These are phyloP conservation scores for Abrus pulchellus DNA, from an alignment of 306 rosid species.

Conservation along the genomic window DNA sequence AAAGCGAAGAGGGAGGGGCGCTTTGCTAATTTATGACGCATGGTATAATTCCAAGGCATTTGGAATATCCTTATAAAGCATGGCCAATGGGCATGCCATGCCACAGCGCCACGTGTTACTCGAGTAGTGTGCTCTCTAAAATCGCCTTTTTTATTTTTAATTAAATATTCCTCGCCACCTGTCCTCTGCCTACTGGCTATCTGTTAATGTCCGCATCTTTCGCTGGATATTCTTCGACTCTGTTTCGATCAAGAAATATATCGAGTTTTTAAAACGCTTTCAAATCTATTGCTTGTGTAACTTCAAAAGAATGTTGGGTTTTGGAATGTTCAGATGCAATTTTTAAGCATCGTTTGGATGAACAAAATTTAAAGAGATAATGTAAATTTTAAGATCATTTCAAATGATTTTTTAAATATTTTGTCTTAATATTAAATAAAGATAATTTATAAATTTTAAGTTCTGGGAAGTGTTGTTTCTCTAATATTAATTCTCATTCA, in stretches of 20 bases:
- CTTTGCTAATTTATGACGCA: constrained; percentile 43
- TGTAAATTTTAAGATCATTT: too few species aligned
- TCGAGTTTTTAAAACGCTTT: neutral
- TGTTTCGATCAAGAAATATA: neutral
- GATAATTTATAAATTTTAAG: too few species aligned
- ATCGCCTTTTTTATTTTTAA: neutral
- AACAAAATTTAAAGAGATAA: too few species aligned
- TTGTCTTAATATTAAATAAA: too few species aligned
- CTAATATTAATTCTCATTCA: too few species aligned
- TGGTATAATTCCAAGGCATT: constrained; percentile 64
- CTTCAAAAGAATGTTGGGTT: too few species aligned
- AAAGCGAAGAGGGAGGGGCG: too few species aligned
- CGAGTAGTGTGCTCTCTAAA: neutral
- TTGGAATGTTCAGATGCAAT: too few species aligned
- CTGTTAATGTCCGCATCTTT: constrained; percentile 23
- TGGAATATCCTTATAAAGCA: constrained; percentile 54
- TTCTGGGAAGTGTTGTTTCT: too few species aligned
- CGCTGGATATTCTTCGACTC: constrained; percentile 7
- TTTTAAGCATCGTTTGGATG: too few species aligned
- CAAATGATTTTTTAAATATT: too few species aligned
- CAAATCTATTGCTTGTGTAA: too few species aligned
- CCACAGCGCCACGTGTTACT: neutral
- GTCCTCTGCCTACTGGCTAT: neutral
- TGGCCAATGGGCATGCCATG: neutral
- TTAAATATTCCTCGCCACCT: neutral